phyloP scores from a whole-genome alignment of 495 filamentous ascomycete species.

The Coniosporium apollinis region DNA sequence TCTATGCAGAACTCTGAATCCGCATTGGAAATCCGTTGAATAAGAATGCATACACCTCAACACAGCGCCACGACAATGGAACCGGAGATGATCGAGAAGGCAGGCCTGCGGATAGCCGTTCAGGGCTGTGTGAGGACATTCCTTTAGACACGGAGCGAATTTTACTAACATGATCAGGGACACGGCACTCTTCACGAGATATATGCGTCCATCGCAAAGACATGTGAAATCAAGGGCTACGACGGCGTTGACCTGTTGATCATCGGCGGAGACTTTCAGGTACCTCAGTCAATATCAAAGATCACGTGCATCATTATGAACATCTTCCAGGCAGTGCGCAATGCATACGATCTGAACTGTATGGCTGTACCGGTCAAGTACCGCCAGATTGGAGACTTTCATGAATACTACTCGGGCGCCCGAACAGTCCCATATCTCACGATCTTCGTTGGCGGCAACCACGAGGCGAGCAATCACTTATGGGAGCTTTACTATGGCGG shows the following conservation, averaged over 20 bases:
- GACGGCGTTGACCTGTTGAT: constrained; percentile 65
- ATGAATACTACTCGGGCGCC: constrained; percentile 74
- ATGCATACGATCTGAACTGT: constrained; percentile 66
- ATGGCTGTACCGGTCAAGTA: constrained; percentile 79
- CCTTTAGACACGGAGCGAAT: constrained; percentile 8
- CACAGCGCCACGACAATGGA: constrained; percentile 8
- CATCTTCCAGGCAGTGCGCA: constrained; percentile 56
- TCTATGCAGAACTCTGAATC: too few species aligned
- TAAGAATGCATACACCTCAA: too few species aligned
- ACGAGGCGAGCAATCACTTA: constrained; percentile 75
- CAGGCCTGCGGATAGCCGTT: constrained; percentile 37
- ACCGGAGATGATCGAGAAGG: constrained; percentile 6
- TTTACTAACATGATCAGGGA: constrained; percentile 35
- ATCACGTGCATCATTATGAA: constrained; percentile 1
- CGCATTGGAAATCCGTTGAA: too few species aligned
- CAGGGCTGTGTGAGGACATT: constrained; percentile 61
- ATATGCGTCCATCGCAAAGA: constrained; percentile 52
- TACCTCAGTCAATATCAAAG: constrained; percentile 16
- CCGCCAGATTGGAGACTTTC: constrained; percentile 71
- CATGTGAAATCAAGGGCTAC: constrained; percentile 52
- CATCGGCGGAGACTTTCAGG: constrained; percentile 85
- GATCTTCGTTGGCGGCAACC: constrained; percentile 85
- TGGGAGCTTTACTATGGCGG: constrained; percentile 91
- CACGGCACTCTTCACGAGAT: constrained; percentile 85
- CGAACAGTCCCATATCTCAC: constrained; percentile 71